Evolutionary conservation across 2,329 filamentous ascomycete species (phyloP).

Genomic region (Lecanicillium sp.): DNA sequence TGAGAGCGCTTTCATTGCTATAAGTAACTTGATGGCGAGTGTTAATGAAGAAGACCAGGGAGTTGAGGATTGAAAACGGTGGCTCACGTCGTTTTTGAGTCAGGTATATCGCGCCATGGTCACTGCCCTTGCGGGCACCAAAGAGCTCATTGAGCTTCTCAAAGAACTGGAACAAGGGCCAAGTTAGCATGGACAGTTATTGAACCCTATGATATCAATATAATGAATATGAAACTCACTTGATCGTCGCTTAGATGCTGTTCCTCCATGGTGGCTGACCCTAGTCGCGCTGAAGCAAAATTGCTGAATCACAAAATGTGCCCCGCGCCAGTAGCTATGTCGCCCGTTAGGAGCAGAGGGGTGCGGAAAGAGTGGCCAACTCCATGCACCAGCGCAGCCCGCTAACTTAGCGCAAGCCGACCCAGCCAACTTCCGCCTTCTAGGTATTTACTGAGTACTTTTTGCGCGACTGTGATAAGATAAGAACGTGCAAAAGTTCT

Average conservation of each 20-base stretch:
- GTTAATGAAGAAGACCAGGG: too few relatives aligned
- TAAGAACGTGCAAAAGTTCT: constrained; percentile 13
- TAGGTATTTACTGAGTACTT: too few relatives aligned
- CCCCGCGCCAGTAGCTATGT: not conserved
- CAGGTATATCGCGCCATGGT: constrained; percentile 68
- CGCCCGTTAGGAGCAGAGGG: not conserved
- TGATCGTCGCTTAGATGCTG: constrained; percentile 33
- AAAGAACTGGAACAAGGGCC: constrained; percentile 59
- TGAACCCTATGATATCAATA: constrained; percentile 4
- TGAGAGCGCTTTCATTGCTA: constrained; percentile 35
- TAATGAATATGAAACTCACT: constrained; percentile 21
- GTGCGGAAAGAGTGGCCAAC: not conserved
- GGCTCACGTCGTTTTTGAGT: constrained; percentile 68
- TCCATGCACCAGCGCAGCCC: too few relatives aligned
- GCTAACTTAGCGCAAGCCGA: too few relatives aligned
- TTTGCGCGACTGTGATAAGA: constrained; percentile 1
- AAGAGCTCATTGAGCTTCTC: constrained; percentile 62
- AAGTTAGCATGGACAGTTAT: not conserved
- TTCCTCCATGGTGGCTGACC: constrained; percentile 20
- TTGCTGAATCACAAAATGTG: constrained; percentile 8
- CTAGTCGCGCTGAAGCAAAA: constrained; percentile 1
- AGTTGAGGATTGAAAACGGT: not conserved
- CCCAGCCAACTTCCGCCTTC: too few relatives aligned
- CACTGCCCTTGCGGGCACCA: constrained; percentile 57
- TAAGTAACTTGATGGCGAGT: too few relatives aligned